A percentile compares a stretch with the other conserved stretches of the same genome.
Evolutionary conservation across 768 basidiomycete genomes (phyloP).

Genomic region (Suillus decipiens): DNA sequence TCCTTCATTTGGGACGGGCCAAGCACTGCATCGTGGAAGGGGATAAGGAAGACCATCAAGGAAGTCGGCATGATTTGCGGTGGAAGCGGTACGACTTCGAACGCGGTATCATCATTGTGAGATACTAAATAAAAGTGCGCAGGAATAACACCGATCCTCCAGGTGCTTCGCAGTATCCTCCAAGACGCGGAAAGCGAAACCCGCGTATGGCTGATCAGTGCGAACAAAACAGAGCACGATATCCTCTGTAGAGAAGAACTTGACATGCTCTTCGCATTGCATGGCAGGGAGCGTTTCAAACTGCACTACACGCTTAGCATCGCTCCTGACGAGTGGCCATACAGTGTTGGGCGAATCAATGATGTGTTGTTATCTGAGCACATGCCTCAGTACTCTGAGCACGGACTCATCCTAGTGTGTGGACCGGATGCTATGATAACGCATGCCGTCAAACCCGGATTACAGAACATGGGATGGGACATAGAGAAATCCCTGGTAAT

Average conservation of each 20-base stretch:
- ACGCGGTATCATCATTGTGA: neutral
- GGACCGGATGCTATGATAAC: conserved; percentile 49
- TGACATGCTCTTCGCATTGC: conserved; percentile 34
- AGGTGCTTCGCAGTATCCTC: conserved; percentile 52
- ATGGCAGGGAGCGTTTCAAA: conserved; percentile 35
- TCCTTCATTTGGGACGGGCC: conserved; percentile 53
- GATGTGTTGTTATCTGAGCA: conserved; percentile 38
- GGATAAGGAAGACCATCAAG: conserved; percentile 33
- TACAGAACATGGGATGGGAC: conserved; percentile 39
- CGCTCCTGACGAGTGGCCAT: conserved; percentile 38
- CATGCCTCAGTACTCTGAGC: conserved; percentile 41
- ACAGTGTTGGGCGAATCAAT: conserved; percentile 44
- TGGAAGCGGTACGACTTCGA: conserved; percentile 46
- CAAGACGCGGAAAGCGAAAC: conserved; percentile 41
- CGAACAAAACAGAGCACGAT: conserved; percentile 49
- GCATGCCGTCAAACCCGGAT: conserved; percentile 30
- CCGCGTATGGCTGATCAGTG: conserved; percentile 48
- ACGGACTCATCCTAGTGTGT: conserved; percentile 48
- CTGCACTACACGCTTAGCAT: conserved; percentile 46
- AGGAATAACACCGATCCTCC: conserved; percentile 60
- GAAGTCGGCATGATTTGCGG: conserved; percentile 58
- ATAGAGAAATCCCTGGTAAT: conserved; percentile 33
- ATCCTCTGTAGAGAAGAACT: conserved; percentile 55
- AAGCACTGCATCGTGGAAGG: conserved; percentile 40
- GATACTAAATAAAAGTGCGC: neutral